phyloP scores from a whole-genome alignment of 2,329 filamentous ascomycete genomes.

The Purpureocillium takamizusanense region DNA sequence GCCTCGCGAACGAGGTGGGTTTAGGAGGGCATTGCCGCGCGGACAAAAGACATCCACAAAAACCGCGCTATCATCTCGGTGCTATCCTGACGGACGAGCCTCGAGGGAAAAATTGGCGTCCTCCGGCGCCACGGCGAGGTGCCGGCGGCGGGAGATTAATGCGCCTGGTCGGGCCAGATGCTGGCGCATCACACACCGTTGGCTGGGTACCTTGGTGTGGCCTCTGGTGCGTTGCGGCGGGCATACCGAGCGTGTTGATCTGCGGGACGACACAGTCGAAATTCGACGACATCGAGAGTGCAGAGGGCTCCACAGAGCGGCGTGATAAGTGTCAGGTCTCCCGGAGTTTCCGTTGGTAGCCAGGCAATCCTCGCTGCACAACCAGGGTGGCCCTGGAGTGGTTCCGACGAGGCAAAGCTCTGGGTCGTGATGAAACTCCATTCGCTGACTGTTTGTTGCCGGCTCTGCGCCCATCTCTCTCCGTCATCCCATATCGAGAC shows the following conservation, averaged over 20 bases:
- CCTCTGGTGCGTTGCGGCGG: slow-evolving; percentile 24
- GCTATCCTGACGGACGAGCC: slow-evolving; percentile 26
- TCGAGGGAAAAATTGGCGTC: slow-evolving; percentile 48
- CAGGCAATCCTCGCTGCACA: slow-evolving; percentile 27
- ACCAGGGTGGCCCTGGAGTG: slow-evolving; percentile 19
- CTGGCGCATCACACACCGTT: slow-evolving; percentile 33
- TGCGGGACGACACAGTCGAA: not conserved
- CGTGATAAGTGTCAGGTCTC: slow-evolving; percentile 21
- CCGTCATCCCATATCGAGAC: slow-evolving; percentile 7
- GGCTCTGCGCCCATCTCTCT: slow-evolving; percentile 30
- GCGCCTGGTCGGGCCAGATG: slow-evolving; percentile 46
- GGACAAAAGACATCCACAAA: slow-evolving; percentile 97
- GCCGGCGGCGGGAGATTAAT: slow-evolving; percentile 42
- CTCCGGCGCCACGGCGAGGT: slow-evolving; percentile 28
- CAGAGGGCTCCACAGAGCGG: slow-evolving; percentile 33
- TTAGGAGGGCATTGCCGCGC: slow-evolving; percentile 59
- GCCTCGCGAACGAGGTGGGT: slow-evolving; percentile 18
- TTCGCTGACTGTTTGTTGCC: slow-evolving; percentile 40
- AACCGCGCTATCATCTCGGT: slow-evolving; percentile 61
- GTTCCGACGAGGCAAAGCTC: slow-evolving; percentile 35
- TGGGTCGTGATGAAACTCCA: slow-evolving; percentile 23
- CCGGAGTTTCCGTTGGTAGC: slow-evolving; percentile 37
- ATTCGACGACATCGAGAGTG: slow-evolving; percentile 21
- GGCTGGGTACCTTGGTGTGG: slow-evolving; percentile 31
- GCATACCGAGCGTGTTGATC: slow-evolving; percentile 8